Conservation (phyloP, 257 asterid species). For the Nicotiana tabacum region DNA sequence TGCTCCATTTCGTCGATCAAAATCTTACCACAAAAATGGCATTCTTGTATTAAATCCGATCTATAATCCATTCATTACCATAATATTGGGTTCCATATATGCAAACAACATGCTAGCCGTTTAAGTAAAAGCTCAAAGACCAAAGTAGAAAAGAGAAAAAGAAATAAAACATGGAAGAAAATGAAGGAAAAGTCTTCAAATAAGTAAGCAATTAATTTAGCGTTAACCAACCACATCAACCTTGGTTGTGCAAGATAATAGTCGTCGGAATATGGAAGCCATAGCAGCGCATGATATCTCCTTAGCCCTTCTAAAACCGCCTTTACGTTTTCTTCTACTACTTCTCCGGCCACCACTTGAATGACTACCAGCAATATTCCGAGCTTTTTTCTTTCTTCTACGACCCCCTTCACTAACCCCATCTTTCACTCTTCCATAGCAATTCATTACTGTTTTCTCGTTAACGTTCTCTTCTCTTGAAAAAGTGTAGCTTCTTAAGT, state of each 20-base stretch:
- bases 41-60: neutral
- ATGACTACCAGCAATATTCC: conserved; percentile 5
- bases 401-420: conserved; percentile 7
- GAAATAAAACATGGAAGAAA: neutral
- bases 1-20: neutral
- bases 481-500: conserved; percentile 79
- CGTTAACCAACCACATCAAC: conserved; percentile 60
- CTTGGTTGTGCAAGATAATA: conserved; percentile 76
- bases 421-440: conserved; percentile 26
- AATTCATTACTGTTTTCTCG: conserved; percentile 25
- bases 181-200: neutral
- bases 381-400: conserved; percentile 12
- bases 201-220: neutral
- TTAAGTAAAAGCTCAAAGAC: neutral
- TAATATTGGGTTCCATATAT: neutral
- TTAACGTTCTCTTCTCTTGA: conserved; percentile 53
- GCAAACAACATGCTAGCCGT: neutral
- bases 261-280: conserved; percentile 52
- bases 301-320: conserved; percentile 36
- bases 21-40: neutral
- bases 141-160: neutral
- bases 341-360: neutral
- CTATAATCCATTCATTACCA: neutral
- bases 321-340: conserved; percentile 19
- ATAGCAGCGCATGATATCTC: conserved; percentile 35